Evolutionary conservation across 352 stramenopile genomes (phyloP), one percentile per base, ranked within the genome.

Genomic region (Phytopythium helicoides): DNA sequence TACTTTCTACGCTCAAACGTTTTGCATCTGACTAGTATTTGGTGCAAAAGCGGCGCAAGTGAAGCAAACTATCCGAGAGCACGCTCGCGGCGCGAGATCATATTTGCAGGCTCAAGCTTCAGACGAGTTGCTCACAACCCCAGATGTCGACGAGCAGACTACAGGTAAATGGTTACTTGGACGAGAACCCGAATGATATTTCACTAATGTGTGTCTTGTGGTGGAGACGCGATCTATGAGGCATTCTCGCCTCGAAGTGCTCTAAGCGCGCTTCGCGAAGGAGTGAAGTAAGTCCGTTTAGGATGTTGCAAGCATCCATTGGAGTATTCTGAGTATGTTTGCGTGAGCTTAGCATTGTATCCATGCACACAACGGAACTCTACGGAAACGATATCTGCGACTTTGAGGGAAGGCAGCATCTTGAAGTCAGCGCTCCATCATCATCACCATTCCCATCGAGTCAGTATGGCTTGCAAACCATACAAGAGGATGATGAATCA

Each of bases 11-110:
- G 39, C 21, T 7, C 14, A 19, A 3, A n/a, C n/a, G n/a, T n/a
- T n/a, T n/a, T n/a, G n/a, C n/a, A n/a, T n/a, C n/a, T n/a, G n/a
- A n/a, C n/a, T n/a, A n/a, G n/a, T n/a, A n/a, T n/a, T n/a, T n/a
- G n/a, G n/a, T n/a, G n/a, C n/a, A n/a, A n/a, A n/a, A 88, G 78
- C 79, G 3, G 76, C 62, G 48, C 66, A 71, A 3, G 50, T 92
- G 15, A 72, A 84, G 12, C 64, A 90, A 34, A 76, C 64, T 12
- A 90, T 92, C 23, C 76, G 70, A 7, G 68, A 86, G n/a, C 72
- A 87, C 42, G 81, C 81, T 6, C 19, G 59, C 7, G 79, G 81
- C 31, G 81, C 76, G 7, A 55, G 81, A 28, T 71, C 64, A 34
- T 77, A 79, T 46, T 68, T 92, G 57, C 59, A 73, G 16, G 62